phyloP scores from a whole-genome alignment of 352 stramenopile species.

The Pythium monospermum region DNA sequence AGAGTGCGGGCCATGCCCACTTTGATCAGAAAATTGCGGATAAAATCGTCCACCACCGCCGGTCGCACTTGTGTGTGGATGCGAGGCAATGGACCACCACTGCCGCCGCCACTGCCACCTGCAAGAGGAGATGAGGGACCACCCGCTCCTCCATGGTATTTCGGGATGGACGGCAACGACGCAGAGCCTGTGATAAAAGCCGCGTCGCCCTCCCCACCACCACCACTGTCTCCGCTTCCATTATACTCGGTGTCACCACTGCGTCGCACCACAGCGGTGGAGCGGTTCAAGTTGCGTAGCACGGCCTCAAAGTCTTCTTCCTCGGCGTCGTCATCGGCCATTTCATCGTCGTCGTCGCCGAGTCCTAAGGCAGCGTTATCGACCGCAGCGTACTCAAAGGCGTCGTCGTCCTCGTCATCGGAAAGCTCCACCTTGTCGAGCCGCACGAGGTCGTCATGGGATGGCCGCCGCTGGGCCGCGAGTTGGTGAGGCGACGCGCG shows the following conservation, averaged over 20 bases:
- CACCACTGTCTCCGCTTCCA: background rate
- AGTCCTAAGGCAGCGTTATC: constrained; percentile 45
- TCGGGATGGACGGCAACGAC: constrained; percentile 21
- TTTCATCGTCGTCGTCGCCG: constrained; percentile 59
- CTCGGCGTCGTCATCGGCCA: constrained; percentile 77
- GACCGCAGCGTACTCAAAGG: constrained; percentile 77
- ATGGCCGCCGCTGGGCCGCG: constrained; percentile 22
- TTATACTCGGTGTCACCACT: background rate
- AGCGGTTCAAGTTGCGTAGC: constrained; percentile 66
- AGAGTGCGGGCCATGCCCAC: constrained; percentile 86
- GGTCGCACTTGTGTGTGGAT: constrained; percentile 72
- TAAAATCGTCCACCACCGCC: constrained; percentile 92
- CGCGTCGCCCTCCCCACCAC: constrained; percentile 17
- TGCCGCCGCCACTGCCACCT: background rate
- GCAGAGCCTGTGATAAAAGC: constrained; percentile 1
- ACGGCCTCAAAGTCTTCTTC: constrained; percentile 86
- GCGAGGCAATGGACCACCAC: constrained; percentile 15
- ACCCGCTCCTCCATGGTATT: too few species aligned
- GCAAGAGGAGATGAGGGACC: background rate
- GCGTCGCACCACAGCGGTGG: constrained; percentile 32
- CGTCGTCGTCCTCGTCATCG: constrained; percentile 77
- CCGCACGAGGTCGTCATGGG: constrained; percentile 75
- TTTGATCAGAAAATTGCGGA: constrained; percentile 95
- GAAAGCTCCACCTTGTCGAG: constrained; percentile 83
- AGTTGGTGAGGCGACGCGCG: constrained; percentile 22